Base-by-base conservation (phyloP, 2,329 filamentous ascomycete genomes). In the Pseudogymnoascus sp. region DNA sequence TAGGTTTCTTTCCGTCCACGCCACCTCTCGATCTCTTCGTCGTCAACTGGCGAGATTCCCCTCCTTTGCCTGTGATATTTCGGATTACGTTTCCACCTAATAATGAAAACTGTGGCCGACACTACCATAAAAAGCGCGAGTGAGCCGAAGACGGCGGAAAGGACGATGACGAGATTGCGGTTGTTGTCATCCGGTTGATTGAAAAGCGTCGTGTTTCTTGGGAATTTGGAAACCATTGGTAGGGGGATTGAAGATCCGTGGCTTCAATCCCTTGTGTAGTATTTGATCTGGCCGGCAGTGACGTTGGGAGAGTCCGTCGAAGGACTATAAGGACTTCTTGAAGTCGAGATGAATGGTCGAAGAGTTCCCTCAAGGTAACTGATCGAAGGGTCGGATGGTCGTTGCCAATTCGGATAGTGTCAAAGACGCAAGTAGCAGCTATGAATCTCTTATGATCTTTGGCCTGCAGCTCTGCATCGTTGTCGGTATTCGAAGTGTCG, bases 21-120 rank as follows among this genome's bases (percentile, higher is more conserved):
- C 85, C 85, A 87, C 3, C 82, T 84, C 67, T 83, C 82, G 64
- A 87, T 87, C 71, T 87, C 85, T 65, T 86, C 84, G 68, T 87
- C 85, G 66, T 82, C 79, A 64, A 87, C 85, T 11, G 85, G 84
- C 0, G 83, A 83, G 50, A 83, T 82, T 59, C 82, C 83, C 60
- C 84, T 53, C 23, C 23, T 14, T 2, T 25, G 44, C 21, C 23
- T 14, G 44, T 53, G 44, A 31, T 53, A 53, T 53, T 53, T 53
- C 23, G 44, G 44, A 28, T 53, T 53, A n/a, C 44, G 44, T 28
- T 53, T 53, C 44, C 44, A 53, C 23, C 23, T 53, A 11, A 28
- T 28, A 16, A 53, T n/a, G 44, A 53, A 53, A 16, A 53, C 44
- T 11, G 44, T 53, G 23, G 44, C 44, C 14, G 44, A 53, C 3